A percentile compares a stretch with the other conserved stretches of the same genome.
These are phyloP conservation scores for Claviceps arundinis DNA, from an alignment of 2,329 filamentous ascomycete genomes.

Conservation along the genomic window DNA sequence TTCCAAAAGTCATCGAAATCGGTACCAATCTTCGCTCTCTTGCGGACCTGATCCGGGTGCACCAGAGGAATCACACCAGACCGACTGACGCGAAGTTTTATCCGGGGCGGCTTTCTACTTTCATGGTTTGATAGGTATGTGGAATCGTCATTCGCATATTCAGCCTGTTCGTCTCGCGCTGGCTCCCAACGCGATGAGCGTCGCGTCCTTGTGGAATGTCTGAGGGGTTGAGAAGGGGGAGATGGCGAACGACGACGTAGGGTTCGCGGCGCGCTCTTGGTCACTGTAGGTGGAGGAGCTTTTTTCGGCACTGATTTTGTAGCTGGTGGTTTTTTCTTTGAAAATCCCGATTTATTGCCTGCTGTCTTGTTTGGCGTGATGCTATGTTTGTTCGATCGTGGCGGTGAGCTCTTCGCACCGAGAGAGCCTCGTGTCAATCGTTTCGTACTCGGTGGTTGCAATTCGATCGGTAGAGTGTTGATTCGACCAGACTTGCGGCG, in stretches of 20 bases:
- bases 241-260: slow-evolving; percentile 28
- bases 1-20: slow-evolving; percentile 46
- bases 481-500: slow-evolving; percentile 53
- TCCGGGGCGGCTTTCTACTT: slow-evolving; percentile 27
- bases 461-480: slow-evolving; percentile 41
- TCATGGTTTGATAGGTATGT: slow-evolving; percentile 9
- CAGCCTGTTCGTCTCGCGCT: slow-evolving; percentile 9
- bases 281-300: slow-evolving; percentile 7
- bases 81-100: slow-evolving; percentile 32
- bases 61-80: slow-evolving; percentile 38
- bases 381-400: slow-evolving; percentile 19
- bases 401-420: slow-evolving; percentile 16
- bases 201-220: slow-evolving; percentile 28
- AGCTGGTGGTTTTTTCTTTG: slow-evolving; percentile 14
- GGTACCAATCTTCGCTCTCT: slow-evolving; percentile 37
- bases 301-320: slow-evolving; percentile 20
- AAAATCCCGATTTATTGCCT: slow-evolving; percentile 14
- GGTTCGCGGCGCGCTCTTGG: slow-evolving; percentile 18
- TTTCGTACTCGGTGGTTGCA: slow-evolving; percentile 35
- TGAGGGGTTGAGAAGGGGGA: slow-evolving; percentile 24
- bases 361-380: slow-evolving; percentile 16
- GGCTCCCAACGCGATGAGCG: slow-evolving; percentile 28
- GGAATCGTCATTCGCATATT: slow-evolving; percentile 7
- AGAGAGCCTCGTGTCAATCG: slow-evolving; percentile 34
- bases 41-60: slow-evolving; percentile 43